Base-by-base conservation (phyloP, 495 filamentous ascomycete species). In the Penicillium longicatenatum region DNA sequence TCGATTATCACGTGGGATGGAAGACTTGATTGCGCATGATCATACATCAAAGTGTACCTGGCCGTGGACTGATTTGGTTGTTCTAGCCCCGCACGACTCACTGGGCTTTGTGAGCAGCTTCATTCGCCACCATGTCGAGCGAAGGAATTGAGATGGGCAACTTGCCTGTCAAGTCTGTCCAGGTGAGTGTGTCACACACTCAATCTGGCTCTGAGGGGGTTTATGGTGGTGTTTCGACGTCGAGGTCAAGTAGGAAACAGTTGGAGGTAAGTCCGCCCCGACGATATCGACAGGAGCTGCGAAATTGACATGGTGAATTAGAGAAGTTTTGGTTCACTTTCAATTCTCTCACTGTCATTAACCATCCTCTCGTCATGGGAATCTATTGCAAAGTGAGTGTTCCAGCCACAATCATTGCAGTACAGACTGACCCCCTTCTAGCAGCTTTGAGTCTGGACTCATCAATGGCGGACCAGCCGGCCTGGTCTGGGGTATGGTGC, bases 361-460 rank as follows among this genome's bases (percentile, higher is more conserved):
- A 71, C 67, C 3, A 33, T 70, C n/a, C 62, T 71, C 21, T 60
- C 60, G 2, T 68, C 69, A 14, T 71, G 69, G 69, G 67, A 70
- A 41, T 55, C 63, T 9, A 31, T 64, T 41, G 66, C 58, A 19
- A 67, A 57, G 63, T 68, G 35, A 52, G 52, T 31, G 17, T 9
- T 21, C 17, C 14, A 16, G 12, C n/a, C 30, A 35, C 31, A 35
- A 16, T 17, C 9, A 2, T 48, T 22, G 14, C 53, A 58, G 54
- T 51, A 22, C 21, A 8, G 5, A 26, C 50, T 52, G 5, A 52
- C 35, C 2, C 11, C 50, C 33, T 7, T 16, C 19, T 35, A 52
- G 50, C 35, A 52, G 37, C 35, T 65, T 67, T 43, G 56, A 55
- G 42, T 24, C 54, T 14, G 66, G 65, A 0, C 54, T 72, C 9